Conservation (phyloP, 257 asterid species). For the Solanum sitiens region DNA sequence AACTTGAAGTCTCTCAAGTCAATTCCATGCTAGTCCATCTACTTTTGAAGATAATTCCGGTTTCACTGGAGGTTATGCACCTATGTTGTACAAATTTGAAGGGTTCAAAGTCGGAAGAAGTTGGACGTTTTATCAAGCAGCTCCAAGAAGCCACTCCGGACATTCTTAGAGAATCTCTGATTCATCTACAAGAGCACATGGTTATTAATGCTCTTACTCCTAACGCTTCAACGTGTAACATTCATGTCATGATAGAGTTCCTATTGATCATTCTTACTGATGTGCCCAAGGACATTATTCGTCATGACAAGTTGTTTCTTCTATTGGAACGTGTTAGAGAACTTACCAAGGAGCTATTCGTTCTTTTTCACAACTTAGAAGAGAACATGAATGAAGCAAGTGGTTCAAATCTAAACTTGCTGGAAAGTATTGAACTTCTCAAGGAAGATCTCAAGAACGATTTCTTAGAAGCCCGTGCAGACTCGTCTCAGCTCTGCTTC, state of each 20-base stretch:
- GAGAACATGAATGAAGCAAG: background rate
- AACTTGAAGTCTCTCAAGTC: background rate
- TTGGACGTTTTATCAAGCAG: too few species aligned
- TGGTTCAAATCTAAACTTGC: background rate
- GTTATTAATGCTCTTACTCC: background rate
- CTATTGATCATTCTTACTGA: background rate
- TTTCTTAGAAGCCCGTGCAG: background rate
- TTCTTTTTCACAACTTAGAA: background rate
- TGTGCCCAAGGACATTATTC: background rate
- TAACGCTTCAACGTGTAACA: accelerated
- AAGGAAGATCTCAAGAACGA: background rate
- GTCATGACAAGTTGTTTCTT: background rate
- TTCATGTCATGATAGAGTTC: background rate
- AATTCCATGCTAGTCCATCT: background rate
- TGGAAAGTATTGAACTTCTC: background rate
- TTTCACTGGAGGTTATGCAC: too few species aligned
- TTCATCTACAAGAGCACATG: background rate
- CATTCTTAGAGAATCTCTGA: background rate
- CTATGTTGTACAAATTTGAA: too few species aligned
- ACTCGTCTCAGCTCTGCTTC: background rate
- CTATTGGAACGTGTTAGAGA: background rate
- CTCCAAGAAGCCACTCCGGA: too few species aligned
- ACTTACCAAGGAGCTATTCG: background rate
- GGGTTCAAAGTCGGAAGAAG: too few species aligned
- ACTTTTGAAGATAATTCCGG: background rate